Base-by-base conservation (phyloP, 352 stramenopile species). In the Phytophthora litchii region DNA sequence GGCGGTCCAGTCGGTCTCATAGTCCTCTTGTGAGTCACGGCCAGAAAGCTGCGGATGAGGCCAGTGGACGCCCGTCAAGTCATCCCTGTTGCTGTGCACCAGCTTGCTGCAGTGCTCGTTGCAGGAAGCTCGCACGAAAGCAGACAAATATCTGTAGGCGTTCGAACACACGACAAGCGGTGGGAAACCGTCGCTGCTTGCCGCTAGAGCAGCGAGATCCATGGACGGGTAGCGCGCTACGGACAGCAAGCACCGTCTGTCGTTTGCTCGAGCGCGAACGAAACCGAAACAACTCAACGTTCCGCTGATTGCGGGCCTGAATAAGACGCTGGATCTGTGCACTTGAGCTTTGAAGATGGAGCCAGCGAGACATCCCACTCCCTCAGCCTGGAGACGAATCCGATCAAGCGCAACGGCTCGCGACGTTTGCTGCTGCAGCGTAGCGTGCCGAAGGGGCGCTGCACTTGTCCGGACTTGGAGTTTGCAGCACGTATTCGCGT, bases 331-430 rank as follows among this genome's bases (percentile, higher is more conserved):
- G 53, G 40, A 34, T 73, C 36, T 69, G 50, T 48, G 34, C 52
- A 66, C 37, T 67, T 64, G 64, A 73, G 47, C 42, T 60, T 64
- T 65, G 51, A 67, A 55, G 63, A 62, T 62, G 46, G 45, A 72
- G 56, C 36, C 42, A 40, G 52, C 53, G 20, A 19, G 34, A 44
- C 12, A 63, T 55, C n/a, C 54, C 32, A 40, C 37, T 52, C 47
- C 59, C 44, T 44, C 43, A 58, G 54, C 46, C 5, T 35, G 43
- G 44, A 67, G 45, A 54, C 49, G 48, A 59, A 54, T 52, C 16
- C 29, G 16, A 31, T 7, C 29, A 34, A 34, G 29, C 10, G 29
- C 29, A 34, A 34, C 29, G 29, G 29, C 29, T 34, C 29, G 29
- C 29, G 29, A 34, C 29, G 29, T 34, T 34, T 34, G 29, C 29